Evolutionary conservation across 176 grass and related monocot genomes (phyloP), one percentile per base, ranked within the genome.

Genomic region (Hsuehochloa calcarea): DNA sequence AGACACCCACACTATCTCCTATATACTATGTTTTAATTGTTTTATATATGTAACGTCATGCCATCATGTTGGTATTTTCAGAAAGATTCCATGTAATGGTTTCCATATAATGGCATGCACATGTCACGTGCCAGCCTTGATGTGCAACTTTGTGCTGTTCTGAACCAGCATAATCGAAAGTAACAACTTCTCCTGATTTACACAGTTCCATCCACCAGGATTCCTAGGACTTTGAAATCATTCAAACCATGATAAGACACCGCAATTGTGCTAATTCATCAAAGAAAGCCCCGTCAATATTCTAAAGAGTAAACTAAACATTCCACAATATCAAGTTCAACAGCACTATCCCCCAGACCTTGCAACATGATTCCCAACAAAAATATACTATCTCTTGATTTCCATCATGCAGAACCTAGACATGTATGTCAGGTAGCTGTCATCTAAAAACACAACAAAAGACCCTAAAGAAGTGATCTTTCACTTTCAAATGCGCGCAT

Each of bases 171-270:
- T 54, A 73, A 41, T 55, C 1, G 4, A 66, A 51, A 29, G 26
- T 31, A 64, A 43, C 3, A 89, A 41, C 16, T 61, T 89, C 46
- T 79, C 65, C 23, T 79, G 26, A 78, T 66, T 72, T 65, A 69
- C 11, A 74, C 35, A 25, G 85, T 17, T 65, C 43, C 7, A 49
- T 63, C 45, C 45, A 72, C 5, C n/a, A 43, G 23, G 25, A 65
- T 47, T 82, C 65, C 65, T 82, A 58, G 37, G 45, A 78, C 41
- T 39, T 46, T 27, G 5, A 44, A 29, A 56, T 86, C 22, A 56
- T 58, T 45, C 0, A 0, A 60, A 14, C 23, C 51, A 67, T 84
- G 47, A 67, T 40, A 67, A 71, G 35, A 23, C 49, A 37, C n/a
- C 3, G 12, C 23, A 52, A 64, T 16, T 31, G 20, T 86, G 20